These are phyloP conservation scores for Plantago lanceolata DNA, from an alignment of 305 asterid species.

Conservation along the genomic window DNA sequence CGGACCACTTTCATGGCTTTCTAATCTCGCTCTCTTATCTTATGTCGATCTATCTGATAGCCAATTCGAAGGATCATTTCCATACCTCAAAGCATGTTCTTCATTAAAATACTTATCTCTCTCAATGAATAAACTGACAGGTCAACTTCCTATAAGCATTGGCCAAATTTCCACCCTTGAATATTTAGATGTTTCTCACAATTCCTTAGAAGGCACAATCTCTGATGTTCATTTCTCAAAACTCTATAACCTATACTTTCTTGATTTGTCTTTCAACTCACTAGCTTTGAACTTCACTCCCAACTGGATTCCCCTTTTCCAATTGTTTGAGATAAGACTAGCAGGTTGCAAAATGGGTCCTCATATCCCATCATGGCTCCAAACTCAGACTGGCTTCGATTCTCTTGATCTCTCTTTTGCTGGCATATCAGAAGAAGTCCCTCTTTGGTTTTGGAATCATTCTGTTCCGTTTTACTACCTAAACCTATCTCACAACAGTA, in stretches of 20 bases:
- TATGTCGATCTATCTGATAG: conserved; percentile 23
- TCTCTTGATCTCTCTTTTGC: conserved; percentile 27
- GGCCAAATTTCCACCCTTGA: conserved; percentile 19
- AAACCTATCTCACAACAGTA: conserved; percentile 14
- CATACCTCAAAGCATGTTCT: background rate
- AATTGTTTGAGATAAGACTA: conserved; percentile 10
- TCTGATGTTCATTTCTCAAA: conserved; percentile 15
- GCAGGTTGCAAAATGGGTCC: conserved; percentile 25
- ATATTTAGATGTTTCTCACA: background rate
- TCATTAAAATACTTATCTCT: background rate
- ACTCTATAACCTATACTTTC: background rate
- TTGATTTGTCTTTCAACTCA: conserved; percentile 28
- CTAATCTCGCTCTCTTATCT: background rate
- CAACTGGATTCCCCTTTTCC: conserved; percentile 29
- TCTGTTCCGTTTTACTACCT: background rate
- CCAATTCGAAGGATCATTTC: conserved; percentile 23
- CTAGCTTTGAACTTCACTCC: conserved; percentile 18
- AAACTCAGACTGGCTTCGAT: background rate
- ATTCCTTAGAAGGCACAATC: conserved; percentile 18
- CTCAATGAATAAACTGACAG: too few species aligned
- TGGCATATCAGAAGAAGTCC: conserved; percentile 24
- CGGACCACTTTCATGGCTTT: background rate
- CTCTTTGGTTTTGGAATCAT: conserved; percentile 32
- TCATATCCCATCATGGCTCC: background rate
- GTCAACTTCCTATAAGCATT: background rate